Percentiles rank a stretch among this genome's conserved stretches.
phyloP scores from a whole-genome alignment of 2,329 filamentous ascomycete species.

The Trichoderma sp. region DNA sequence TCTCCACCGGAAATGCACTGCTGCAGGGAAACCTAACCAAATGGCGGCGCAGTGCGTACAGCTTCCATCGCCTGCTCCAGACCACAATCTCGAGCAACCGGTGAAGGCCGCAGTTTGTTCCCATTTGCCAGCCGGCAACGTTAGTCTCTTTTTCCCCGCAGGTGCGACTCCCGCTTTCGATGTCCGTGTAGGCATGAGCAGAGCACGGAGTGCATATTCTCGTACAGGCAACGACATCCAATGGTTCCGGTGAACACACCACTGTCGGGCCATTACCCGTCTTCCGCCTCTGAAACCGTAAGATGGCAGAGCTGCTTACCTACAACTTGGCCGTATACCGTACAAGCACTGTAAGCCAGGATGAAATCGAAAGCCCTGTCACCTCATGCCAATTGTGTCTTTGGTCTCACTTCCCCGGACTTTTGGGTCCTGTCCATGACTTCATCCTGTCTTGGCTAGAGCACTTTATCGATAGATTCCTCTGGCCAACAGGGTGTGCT shows the following conservation, averaged over 20 bases:
- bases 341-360: constrained; percentile 16
- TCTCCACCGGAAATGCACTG: background rate
- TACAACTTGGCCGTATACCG: background rate
- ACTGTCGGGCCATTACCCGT: constrained; percentile 11
- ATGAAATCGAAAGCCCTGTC: background rate
- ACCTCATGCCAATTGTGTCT: background rate
- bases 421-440: constrained; percentile 23
- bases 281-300: constrained; percentile 6
- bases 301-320: constrained; percentile 5
- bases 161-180: background rate
- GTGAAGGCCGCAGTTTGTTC: background rate
- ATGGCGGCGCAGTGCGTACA: background rate
- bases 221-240: background rate
- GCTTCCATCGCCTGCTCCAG: constrained; percentile 1
- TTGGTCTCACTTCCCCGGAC: constrained; percentile 21
- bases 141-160: constrained; percentile 14
- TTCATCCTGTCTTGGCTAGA: constrained; percentile 9
- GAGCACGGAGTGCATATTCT: background rate
- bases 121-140: constrained; percentile 5
- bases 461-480: background rate
- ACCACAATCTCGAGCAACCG: background rate
- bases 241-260: constrained; percentile 19
- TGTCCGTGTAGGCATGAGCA: background rate
- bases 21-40: constrained; percentile 14
- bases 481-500: constrained; percentile 16